Conservation (phyloP, 805 yeast genomes). For the Sungouiozyma ichnusensis region DNA sequence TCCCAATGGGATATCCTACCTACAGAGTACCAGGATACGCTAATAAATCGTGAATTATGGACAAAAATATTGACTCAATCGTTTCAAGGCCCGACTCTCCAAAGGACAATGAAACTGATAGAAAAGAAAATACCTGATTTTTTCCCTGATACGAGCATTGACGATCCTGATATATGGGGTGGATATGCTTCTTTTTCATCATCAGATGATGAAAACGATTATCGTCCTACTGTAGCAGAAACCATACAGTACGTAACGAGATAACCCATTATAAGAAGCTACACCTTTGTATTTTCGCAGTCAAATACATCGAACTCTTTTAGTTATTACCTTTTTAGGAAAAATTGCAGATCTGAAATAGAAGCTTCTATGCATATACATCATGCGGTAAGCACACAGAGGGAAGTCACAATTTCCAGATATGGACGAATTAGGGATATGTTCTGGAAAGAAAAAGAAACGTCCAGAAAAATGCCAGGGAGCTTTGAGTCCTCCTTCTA, state of each 20-base stretch:
- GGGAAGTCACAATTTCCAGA: too few relatives aligned
- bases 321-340: neutral
- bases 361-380: too few relatives aligned
- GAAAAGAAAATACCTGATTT: neutral
- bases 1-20: conserved; percentile 18
- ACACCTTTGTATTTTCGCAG: neutral
- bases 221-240: conserved; percentile 8
- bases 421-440: neutral
- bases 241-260: conserved; percentile 3
- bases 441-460: too few relatives aligned
- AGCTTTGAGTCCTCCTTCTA: too few relatives aligned
- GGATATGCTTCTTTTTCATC: neutral
- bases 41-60: conserved; percentile 19
- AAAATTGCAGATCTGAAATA: too few relatives aligned
- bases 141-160: neutral
- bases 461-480: too few relatives aligned
- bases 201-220: neutral
- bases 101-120: conserved; percentile 1
- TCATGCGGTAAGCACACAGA: too few relatives aligned
- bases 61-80: conserved; percentile 8
- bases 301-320: neutral
- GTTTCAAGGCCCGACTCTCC: conserved; percentile 5
- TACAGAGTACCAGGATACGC: conserved; percentile 14
- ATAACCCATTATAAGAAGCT: neutral
- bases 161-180: neutral